Conservation (phyloP, 768 basidiomycete genomes). For the Leccinum broughii region DNA sequence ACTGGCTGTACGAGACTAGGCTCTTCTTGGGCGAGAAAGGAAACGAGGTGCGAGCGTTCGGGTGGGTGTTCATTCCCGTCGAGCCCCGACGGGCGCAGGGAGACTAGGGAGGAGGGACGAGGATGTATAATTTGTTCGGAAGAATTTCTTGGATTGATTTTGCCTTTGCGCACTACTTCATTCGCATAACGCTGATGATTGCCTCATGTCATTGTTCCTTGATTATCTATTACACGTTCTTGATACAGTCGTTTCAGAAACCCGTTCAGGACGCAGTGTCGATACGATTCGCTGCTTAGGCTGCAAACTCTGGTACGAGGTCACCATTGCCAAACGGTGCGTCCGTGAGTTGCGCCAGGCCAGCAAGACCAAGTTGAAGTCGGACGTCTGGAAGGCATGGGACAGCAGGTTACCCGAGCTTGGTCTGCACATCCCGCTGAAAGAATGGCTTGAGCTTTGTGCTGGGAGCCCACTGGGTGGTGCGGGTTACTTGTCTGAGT, state of each 20-base stretch:
- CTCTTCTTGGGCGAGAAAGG: constrained; percentile 59
- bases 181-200: not conserved
- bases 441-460: no score
- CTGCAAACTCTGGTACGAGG: no score
- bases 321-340: no score
- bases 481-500: no score
- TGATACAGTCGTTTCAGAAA: not conserved
- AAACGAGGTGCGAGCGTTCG: constrained; percentile 56
- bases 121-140: not conserved
- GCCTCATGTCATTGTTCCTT: not conserved
- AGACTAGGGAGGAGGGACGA: not conserved
- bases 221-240: not conserved
- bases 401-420: no score
- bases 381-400: no score
- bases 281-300: not conserved
- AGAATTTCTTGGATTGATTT: not conserved
- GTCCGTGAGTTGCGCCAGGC: no score
- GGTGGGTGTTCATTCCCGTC: constrained; percentile 58
- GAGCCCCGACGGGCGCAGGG: not conserved
- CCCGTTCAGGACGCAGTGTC: not conserved
- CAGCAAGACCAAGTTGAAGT: no score
- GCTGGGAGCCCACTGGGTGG: no score
- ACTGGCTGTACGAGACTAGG: constrained; percentile 62
- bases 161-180: no score
- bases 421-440: no score